Evolutionary conservation across 257 asterid genomes (phyloP).

Genomic region (Solanum infundibuliforme): DNA sequence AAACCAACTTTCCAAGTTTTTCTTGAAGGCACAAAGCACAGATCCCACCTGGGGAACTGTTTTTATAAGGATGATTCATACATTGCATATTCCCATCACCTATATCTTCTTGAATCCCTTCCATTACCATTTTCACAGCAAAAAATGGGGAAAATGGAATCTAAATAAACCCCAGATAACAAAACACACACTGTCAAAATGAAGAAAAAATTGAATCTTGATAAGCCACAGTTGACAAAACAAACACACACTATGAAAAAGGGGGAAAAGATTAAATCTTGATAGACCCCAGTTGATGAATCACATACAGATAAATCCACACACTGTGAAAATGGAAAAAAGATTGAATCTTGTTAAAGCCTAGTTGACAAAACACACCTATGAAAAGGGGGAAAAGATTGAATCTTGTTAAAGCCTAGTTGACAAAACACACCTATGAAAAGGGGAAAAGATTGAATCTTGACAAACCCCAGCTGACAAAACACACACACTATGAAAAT

Average conservation of each 20-base stretch:
- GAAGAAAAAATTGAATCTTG: neutral
- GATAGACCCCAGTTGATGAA: neutral
- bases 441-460: neutral
- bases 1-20: constrained; percentile 67
- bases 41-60: constrained; percentile 88
- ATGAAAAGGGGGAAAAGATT: neutral
- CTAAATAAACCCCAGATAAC: neutral
- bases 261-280: neutral
- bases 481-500: neutral
- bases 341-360: neutral
- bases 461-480: neutral
- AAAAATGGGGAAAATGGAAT: neutral
- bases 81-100: constrained; percentile 72
- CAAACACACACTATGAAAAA: neutral
- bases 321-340: neutral
- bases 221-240: neutral
- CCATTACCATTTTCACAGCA: constrained; percentile 59
- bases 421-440: neutral
- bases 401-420: neutral
- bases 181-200: neutral
- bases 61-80: constrained; percentile 68
- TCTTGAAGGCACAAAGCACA: constrained; percentile 42
- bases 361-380: neutral
- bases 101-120: constrained; percentile 88
- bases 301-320: neutral